A percentile compares a stretch with the other conserved stretches of the same genome.
These are phyloP conservation scores for Nepenthes gracilis DNA, from an alignment of 148 eudicot genomes.

Conservation along the genomic window DNA sequence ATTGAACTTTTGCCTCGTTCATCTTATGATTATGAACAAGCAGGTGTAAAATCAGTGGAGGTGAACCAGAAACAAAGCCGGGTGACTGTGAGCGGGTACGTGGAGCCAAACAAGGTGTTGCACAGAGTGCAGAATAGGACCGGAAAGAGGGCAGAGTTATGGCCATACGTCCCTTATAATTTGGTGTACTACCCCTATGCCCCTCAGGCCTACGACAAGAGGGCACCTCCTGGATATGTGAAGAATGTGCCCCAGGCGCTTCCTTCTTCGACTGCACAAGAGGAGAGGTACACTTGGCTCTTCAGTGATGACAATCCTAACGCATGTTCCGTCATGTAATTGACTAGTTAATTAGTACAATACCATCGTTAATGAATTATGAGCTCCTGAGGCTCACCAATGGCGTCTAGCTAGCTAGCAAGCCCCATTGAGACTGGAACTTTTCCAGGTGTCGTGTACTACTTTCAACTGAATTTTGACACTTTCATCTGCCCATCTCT, in stretches of 20 bases:
- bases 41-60: conserved; percentile 41
- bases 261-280: conserved; percentile 16
- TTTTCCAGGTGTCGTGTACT: too few species aligned
- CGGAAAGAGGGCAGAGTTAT: conserved; percentile 43
- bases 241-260: conserved; percentile 30
- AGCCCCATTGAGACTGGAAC: too few species aligned
- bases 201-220: conserved; percentile 41
- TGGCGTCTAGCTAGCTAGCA: too few species aligned
- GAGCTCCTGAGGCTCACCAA: too few species aligned
- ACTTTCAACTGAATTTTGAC: too few species aligned
- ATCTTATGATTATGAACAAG: not conserved
- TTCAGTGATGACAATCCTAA: conserved; percentile 48
- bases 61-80: conserved; percentile 28
- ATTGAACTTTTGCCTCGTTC: too few species aligned
- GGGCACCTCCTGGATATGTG: conserved; percentile 41
- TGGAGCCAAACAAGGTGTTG: conserved; percentile 43
- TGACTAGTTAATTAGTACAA: not conserved
- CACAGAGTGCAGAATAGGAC: conserved; percentile 16
- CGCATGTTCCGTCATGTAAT: conserved; percentile 47
- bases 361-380: too few species aligned
- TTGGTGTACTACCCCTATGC: conserved; percentile 39
- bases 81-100: conserved; percentile 35
- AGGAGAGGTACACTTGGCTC: conserved; percentile 17
- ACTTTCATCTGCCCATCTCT: too few species aligned
- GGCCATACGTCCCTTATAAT: conserved; percentile 49